Percentiles rank a stretch among this genome's conserved stretches.
phyloP scores from a whole-genome alignment of 331 rosid genomes.

The Erythrophleum ivorense region DNA sequence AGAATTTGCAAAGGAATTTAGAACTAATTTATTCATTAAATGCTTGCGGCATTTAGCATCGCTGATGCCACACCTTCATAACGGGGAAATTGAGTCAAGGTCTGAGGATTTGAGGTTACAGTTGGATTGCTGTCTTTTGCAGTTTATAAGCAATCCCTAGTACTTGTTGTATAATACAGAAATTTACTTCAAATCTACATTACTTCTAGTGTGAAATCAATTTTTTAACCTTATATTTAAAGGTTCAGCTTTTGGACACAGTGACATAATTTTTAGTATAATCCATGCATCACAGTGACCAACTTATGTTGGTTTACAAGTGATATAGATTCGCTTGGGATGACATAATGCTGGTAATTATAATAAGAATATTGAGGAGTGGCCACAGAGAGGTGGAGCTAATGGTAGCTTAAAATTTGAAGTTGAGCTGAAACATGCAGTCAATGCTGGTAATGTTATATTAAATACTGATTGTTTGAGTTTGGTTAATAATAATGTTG shows the following conservation, averaged over 20 bases:
- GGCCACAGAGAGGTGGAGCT: constrained; percentile 95
- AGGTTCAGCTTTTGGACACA: constrained; percentile 13
- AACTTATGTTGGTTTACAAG: constrained; percentile 1
- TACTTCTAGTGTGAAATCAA: constrained; percentile 8
- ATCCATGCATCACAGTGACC: constrained; percentile 15
- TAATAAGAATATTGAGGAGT: constrained; percentile 89
- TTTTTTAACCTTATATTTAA: background rate
- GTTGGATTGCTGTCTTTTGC: background rate
- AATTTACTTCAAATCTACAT: constrained; percentile 14
- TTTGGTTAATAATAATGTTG: constrained; percentile 24
- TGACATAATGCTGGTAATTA: constrained; percentile 99
- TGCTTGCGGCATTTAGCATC: background rate
- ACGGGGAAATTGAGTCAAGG: constrained; percentile 19
- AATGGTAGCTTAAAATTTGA: constrained; percentile 92
- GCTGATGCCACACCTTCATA: background rate
- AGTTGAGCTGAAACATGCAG: constrained; percentile 84
- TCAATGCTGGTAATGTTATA: constrained; percentile 80
- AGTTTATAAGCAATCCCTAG: constrained; percentile 4
- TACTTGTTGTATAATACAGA: constrained; percentile 15
- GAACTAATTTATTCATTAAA: background rate
- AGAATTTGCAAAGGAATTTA: constrained; percentile 9
- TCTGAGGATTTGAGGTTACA: background rate
- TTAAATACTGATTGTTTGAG: constrained; percentile 26
- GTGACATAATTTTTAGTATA: constrained; percentile 7
- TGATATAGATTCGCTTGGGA: constrained; percentile 81